Percentiles rank a stretch among this genome's conserved stretches.
These are phyloP conservation scores for Stachybotrys echinatus DNA, from an alignment of 2,329 filamentous ascomycete species.

Conservation along the genomic window DNA sequence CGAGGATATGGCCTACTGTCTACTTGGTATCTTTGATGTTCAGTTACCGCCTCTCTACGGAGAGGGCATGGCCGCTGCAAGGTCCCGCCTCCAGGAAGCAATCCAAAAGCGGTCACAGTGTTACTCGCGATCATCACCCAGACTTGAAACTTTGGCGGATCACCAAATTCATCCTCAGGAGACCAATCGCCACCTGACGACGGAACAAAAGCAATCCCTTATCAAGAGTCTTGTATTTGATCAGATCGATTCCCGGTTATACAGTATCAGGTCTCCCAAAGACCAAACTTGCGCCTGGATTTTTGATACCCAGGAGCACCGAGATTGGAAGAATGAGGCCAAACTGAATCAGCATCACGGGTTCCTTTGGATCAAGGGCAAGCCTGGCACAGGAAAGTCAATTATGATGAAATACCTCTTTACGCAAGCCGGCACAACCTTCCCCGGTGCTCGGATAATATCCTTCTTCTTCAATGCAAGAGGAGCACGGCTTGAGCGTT, in stretches of 20 bases:
- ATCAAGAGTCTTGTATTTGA: too few species aligned
- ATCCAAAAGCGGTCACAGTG: neutral
- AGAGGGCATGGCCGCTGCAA: neutral
- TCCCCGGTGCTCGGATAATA: neutral
- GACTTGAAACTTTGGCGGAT: too few species aligned
- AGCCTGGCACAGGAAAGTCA: conserved; percentile 1
- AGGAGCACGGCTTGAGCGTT: neutral
- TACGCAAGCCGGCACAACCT: neutral
- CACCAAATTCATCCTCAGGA: too few species aligned
- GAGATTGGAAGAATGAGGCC: too few species aligned
- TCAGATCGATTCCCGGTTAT: too few species aligned
- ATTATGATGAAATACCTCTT: conserved; percentile 1
- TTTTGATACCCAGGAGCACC: too few species aligned
- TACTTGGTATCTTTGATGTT: neutral
- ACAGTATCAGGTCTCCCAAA: too few species aligned
- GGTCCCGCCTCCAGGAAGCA: neutral
- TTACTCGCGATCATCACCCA: too few species aligned
- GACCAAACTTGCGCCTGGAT: too few species aligned
- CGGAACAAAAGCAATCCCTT: too few species aligned
- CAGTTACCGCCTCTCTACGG: neutral
- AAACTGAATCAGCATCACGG: neutral
- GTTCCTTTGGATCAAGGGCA: neutral
- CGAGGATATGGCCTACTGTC: neutral
- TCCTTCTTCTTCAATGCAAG: conserved; percentile 1
- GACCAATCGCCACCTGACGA: too few species aligned